Conservation (phyloP, 2,329 filamentous ascomycete genomes). For the Fusarium albidum region DNA sequence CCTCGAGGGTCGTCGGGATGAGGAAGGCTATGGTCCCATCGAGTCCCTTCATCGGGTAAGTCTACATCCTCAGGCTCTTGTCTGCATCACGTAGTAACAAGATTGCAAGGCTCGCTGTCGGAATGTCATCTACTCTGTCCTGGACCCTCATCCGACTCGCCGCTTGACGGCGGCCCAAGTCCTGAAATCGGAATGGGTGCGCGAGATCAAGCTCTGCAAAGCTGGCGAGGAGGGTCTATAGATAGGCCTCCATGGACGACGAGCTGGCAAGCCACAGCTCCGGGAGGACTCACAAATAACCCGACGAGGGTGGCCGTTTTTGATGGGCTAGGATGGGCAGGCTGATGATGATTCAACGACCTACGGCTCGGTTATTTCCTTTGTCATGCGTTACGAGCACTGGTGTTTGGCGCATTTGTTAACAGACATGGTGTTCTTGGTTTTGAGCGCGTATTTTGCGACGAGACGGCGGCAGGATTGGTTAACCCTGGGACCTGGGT, state of each 20-base stretch:
- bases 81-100: slow-evolving; percentile 22
- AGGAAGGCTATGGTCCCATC: slow-evolving; percentile 95
- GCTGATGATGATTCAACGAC: slow-evolving; percentile 39
- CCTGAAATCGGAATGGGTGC: slow-evolving; percentile 97
- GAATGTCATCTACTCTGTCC: slow-evolving; percentile 98
- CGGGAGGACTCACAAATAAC: too few species aligned
- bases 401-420: slow-evolving; percentile 45
- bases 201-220: slow-evolving; percentile 96
- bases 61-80: slow-evolving; percentile 26
- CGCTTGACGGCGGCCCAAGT: slow-evolving; percentile 97
- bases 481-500: slow-evolving; percentile 15
- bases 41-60: slow-evolving; percentile 94
- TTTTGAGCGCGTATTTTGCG: slow-evolving; percentile 21
- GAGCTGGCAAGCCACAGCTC: neutral
- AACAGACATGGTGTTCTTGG: slow-evolving; percentile 30
- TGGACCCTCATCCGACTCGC: slow-evolving; percentile 91
- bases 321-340: slow-evolving; percentile 25
- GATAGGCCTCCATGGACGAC: slow-evolving; percentile 23
- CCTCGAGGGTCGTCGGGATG: slow-evolving; percentile 88
- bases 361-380: slow-evolving; percentile 35
- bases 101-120: slow-evolving; percentile 83
- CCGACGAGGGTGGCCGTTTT: slow-evolving; percentile 2
- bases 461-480: slow-evolving; percentile 17
- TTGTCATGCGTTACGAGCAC: slow-evolving; percentile 43
- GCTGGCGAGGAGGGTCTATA: slow-evolving; percentile 95